These are phyloP conservation scores for Senna tora DNA, from an alignment of 306 rosid species.

Conservation along the genomic window DNA sequence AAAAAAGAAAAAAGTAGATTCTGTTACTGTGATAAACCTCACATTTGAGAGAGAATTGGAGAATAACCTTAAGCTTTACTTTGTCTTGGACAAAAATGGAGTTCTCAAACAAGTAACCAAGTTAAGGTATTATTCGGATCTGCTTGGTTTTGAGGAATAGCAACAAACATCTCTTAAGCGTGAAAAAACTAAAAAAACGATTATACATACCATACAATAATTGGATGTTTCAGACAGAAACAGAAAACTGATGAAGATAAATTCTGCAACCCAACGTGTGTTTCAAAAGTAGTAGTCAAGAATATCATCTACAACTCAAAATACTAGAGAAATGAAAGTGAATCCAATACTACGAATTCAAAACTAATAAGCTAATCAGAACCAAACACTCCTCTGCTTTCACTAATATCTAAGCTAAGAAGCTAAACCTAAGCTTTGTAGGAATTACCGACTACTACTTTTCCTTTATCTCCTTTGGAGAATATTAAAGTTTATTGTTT, in stretches of 20 bases:
- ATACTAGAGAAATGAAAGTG: not conserved
- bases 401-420: not conserved
- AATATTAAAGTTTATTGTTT: constrained; percentile 27
- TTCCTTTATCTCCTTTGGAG: not conserved
- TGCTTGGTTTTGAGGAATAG: not conserved
- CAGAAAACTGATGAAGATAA: not conserved
- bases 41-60: not conserved
- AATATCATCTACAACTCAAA: not conserved
- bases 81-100: too few species aligned
- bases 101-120: too few species aligned
- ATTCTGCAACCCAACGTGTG: not conserved
- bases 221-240: not conserved
- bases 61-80: too few species aligned
- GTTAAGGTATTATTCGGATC: not conserved
- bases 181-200: too few species aligned
- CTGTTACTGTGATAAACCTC: not conserved
- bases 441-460: too few species aligned
- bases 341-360: too few species aligned
- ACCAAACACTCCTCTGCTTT: not conserved
- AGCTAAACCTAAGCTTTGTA: constrained; percentile 1
- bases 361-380: too few species aligned
- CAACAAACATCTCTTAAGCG: too few species aligned
- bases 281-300: not conserved
- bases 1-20: not conserved
- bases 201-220: not conserved